Conservation (phyloP, 768 basidiomycete genomes). For the Lactarius pseudohatsudake region DNA sequence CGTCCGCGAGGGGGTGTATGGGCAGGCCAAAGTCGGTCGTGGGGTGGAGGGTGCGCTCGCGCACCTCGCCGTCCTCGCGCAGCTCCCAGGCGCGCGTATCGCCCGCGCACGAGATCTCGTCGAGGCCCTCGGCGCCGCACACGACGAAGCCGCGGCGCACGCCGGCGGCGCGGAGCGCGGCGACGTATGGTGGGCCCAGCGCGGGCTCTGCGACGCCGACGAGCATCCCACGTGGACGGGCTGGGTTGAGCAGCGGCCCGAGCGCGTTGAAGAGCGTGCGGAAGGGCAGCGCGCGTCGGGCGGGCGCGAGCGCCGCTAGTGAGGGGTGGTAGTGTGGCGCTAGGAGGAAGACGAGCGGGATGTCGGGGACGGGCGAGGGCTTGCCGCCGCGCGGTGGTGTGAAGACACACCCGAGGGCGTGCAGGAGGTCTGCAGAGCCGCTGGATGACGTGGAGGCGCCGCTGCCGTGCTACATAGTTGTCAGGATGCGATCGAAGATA, state of each 20-base stretch:
- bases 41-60: conserved; percentile 61
- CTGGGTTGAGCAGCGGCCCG: conserved; percentile 93
- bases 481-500: not conserved
- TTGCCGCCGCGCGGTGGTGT: conserved; percentile 59
- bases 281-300: conserved; percentile 85
- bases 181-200: conserved; percentile 80
- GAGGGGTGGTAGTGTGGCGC: conserved; percentile 93
- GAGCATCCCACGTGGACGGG: conserved; percentile 82
- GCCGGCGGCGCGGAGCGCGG: conserved; percentile 67
- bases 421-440: conserved; percentile 90
- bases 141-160: conserved; percentile 88
- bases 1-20: conserved; percentile 64
- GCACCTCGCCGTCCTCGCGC: conserved; percentile 58
- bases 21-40: conserved; percentile 70
- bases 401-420: conserved; percentile 79
- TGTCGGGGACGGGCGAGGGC: conserved; percentile 53
- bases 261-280: conserved; percentile 96
- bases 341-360: conserved; percentile 91
- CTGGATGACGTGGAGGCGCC: conserved; percentile 91
- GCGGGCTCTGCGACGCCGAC: conserved; percentile 83
- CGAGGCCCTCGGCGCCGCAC: conserved; percentile 86
- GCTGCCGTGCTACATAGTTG: conserved; percentile 72
- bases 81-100: conserved; percentile 85
- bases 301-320: conserved; percentile 76
- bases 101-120: conserved; percentile 95